Percentiles rank a stretch among this genome's conserved stretches.
phyloP scores from a whole-genome alignment of 352 stramenopile genomes.

The Stramenopiles sp. region DNA sequence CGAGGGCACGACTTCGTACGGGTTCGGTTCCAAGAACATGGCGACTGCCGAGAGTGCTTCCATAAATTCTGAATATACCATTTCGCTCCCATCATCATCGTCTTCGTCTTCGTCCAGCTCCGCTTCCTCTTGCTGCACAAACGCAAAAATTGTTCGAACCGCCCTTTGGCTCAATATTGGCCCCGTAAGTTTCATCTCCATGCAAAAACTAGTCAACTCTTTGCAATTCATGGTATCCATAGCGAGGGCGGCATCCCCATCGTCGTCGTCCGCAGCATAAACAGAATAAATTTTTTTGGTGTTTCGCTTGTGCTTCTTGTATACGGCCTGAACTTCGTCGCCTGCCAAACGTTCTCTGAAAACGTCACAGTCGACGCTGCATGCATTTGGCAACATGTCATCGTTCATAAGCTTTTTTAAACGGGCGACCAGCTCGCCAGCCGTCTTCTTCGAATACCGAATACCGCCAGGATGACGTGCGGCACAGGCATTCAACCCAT shows the following conservation, averaged over 20 bases:
- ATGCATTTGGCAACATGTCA: conserved; percentile 19
- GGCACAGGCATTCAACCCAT: not conserved
- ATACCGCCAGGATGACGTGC: conserved; percentile 8
- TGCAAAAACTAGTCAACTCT: conserved; percentile 17
- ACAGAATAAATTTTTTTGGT: conserved; percentile 19
- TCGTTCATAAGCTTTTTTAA: conserved; percentile 19
- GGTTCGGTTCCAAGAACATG: conserved; percentile 20
- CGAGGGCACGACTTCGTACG: conserved; percentile 20
- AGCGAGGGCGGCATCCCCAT: not conserved
- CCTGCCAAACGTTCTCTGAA: conserved; percentile 17
- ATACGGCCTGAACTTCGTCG: conserved; percentile 17
- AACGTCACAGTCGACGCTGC: conserved; percentile 20
- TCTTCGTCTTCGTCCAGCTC: conserved; percentile 17
- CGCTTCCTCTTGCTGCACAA: conserved; percentile 21
- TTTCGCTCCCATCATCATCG: conserved; percentile 20
- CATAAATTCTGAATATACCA: conserved; percentile 21
- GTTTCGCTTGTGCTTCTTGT: conserved; percentile 20
- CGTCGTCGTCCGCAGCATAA: conserved; percentile 17
- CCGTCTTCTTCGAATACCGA: conserved; percentile 11
- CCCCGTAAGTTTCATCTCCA: conserved; percentile 18
- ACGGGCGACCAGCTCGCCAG: not conserved
- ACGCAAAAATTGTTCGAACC: conserved; percentile 20
- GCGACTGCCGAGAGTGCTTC: conserved; percentile 18
- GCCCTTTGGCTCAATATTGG: conserved; percentile 18
- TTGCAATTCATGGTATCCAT: conserved; percentile 20